Evolutionary conservation across 2,329 filamentous ascomycete species (phyloP).

Genomic region (Aspergillus fijiensis): DNA sequence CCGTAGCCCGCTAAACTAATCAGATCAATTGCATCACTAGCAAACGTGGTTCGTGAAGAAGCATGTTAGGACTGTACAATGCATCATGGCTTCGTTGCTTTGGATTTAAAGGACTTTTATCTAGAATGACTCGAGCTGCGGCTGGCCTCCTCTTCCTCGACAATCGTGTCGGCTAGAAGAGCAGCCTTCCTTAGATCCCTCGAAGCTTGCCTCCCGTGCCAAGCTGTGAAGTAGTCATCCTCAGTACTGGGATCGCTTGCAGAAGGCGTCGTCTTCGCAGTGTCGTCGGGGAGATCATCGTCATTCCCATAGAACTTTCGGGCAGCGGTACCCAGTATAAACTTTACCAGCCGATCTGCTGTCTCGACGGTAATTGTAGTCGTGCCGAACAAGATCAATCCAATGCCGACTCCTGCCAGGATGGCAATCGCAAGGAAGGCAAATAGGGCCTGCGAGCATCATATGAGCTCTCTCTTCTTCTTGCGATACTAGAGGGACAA

Average conservation of each 20-base stretch:
- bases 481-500: background rate
- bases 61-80: background rate
- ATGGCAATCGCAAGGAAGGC: slow-evolving; percentile 66
- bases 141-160: slow-evolving; percentile 35
- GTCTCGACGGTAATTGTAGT: slow-evolving; percentile 57
- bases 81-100: background rate
- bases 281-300: background rate
- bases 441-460: slow-evolving; percentile 38
- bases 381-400: slow-evolving; percentile 58
- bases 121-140: slow-evolving; percentile 13
- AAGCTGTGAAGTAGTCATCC: background rate
- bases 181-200: slow-evolving; percentile 4
- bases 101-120: background rate
- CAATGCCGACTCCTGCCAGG: slow-evolving; percentile 64
- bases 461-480: background rate
- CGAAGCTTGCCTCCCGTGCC: background rate
- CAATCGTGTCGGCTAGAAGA: slow-evolving; percentile 27
- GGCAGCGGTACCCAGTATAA: slow-evolving; percentile 20
- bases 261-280: background rate
- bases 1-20: too few species aligned
- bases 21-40: background rate
- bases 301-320: background rate
- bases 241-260: background rate
- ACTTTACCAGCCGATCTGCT: slow-evolving; percentile 47
- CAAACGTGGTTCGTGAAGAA: background rate